Evolutionary conservation across 305 asterid genomes (phyloP), one percentile per base, ranked within the genome.

Genomic region (Fraxinus dipetala): DNA sequence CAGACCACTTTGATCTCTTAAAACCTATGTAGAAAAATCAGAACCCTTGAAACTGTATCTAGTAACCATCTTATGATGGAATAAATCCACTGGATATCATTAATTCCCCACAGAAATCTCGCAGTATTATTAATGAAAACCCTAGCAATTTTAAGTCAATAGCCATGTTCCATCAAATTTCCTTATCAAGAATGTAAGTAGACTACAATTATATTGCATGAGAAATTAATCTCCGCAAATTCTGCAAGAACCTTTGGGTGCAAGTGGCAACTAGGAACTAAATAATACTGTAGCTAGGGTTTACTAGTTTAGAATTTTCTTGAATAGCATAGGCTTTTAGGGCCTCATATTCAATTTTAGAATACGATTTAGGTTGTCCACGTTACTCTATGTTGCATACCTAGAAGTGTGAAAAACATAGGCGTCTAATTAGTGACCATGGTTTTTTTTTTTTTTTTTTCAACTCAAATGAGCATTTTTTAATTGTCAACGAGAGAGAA

Each of bases 201-300:
- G 72, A 48, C 31, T 20, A 3, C 69, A 38, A 10, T 24, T 6
- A 16, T 78, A 81, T 11, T 35, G 82, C 76, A 48, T 2, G 83
- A 82, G 76, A n/a, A 32, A 72, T 70, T 80, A 84, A 54, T 75
- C 81, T 81, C 90, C 90, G 88, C 61, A 89, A 76, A 85, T 59
- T 81, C 79, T 85, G 92, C 91, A 89, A 86, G 85, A 61, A 89
- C 85, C 86, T 79, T 81, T 83, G 83, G 88, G 88, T 83, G 72
- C 90, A 84, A 82, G 81, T 79, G 38, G 81, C 75, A 78, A 45
- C 87, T 83, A 82, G 76, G 61, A 45, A 74, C 59, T 70, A 81
- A 56, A 22, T 77, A 83, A 28, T 48, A 26, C 69, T 79, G 26
- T 78, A 78, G 81, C 30, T 78, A 75, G 78, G 63, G 72, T 16